phyloP scores from a whole-genome alignment of 2,329 filamentous ascomycete genomes.

The Monosporascus sp. region DNA sequence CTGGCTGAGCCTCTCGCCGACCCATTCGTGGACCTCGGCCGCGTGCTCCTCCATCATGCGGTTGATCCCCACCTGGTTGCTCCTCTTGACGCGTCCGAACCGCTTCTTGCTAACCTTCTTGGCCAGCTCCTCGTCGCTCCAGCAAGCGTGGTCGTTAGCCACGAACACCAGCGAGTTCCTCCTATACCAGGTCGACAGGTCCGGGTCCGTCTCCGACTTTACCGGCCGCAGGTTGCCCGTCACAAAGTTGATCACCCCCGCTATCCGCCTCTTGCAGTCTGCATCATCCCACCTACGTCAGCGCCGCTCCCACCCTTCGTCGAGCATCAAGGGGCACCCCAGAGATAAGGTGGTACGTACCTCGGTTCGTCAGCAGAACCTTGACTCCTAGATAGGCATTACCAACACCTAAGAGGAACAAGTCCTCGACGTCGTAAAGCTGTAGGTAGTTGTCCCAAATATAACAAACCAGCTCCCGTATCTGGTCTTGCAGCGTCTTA shows the following conservation, averaged over 20 bases:
- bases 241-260: slow-evolving; percentile 76
- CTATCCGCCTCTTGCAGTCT: slow-evolving; percentile 63
- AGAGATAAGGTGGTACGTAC: slow-evolving; percentile 36
- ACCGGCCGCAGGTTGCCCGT: slow-evolving; percentile 71
- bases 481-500: slow-evolving; percentile 49
- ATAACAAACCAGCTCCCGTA: slow-evolving; percentile 73
- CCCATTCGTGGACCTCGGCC: slow-evolving; percentile 47
- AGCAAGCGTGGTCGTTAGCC: slow-evolving; percentile 68
- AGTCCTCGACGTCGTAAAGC: slow-evolving; percentile 63
- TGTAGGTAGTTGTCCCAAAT: slow-evolving; percentile 98
- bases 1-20: slow-evolving; percentile 34
- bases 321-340: too few species aligned
- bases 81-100: slow-evolving; percentile 54
- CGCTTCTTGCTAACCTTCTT: slow-evolving; percentile 55
- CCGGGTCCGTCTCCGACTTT: slow-evolving; percentile 70
- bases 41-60: slow-evolving; percentile 54
- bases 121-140: slow-evolving; percentile 57
- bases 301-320: not conserved
- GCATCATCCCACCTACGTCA: slow-evolving; percentile 5
- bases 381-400: slow-evolving; percentile 81
- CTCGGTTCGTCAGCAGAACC: slow-evolving; percentile 70
- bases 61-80: slow-evolving; percentile 42
- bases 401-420: slow-evolving; percentile 87
- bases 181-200: slow-evolving; percentile 76
- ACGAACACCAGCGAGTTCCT: slow-evolving; percentile 77